These are phyloP conservation scores for Arthrobotrys sinensis DNA, from an alignment of 2,329 filamentous ascomycete species.

Conservation along the genomic window DNA sequence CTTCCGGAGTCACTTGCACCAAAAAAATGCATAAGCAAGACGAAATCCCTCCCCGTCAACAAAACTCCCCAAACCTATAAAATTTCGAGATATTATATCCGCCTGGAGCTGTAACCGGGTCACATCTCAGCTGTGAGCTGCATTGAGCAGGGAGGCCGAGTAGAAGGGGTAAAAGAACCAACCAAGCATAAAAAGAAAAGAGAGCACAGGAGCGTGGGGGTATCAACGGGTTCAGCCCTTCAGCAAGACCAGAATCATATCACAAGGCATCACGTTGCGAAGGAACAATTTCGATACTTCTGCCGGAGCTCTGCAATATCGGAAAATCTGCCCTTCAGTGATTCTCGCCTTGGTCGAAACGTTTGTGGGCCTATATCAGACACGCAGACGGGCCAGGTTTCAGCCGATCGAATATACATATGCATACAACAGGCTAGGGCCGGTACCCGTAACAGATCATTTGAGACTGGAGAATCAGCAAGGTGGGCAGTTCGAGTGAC, in stretches of 20 bases:
- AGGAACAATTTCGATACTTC: constrained; percentile 59
- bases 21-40: constrained; percentile 58
- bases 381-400: constrained; percentile 45
- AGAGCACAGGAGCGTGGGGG: constrained; percentile 45
- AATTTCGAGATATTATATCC: constrained; percentile 60
- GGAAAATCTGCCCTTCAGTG: constrained; percentile 50
- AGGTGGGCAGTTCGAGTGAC: constrained; percentile 21
- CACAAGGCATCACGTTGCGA: constrained; percentile 47
- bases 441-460: constrained; percentile 21
- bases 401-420: constrained; percentile 48
- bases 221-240: constrained; percentile 37
- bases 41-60: constrained; percentile 52
- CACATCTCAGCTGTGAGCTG: constrained; percentile 56
- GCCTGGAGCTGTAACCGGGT: constrained; percentile 57
- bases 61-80: constrained; percentile 53
- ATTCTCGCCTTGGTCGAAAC: constrained; percentile 38
- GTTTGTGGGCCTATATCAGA: constrained; percentile 55
- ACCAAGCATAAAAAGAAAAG: constrained; percentile 18
- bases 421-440: constrained; percentile 39
- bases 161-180: constrained; percentile 24
- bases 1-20: constrained; percentile 59
- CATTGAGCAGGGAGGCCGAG: constrained; percentile 33
- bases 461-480: constrained; percentile 32
- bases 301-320: constrained; percentile 61
- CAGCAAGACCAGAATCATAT: constrained; percentile 26